Base-by-base conservation (phyloP, 176 grass and related monocot species). In the Oryza rufipogon region DNA sequence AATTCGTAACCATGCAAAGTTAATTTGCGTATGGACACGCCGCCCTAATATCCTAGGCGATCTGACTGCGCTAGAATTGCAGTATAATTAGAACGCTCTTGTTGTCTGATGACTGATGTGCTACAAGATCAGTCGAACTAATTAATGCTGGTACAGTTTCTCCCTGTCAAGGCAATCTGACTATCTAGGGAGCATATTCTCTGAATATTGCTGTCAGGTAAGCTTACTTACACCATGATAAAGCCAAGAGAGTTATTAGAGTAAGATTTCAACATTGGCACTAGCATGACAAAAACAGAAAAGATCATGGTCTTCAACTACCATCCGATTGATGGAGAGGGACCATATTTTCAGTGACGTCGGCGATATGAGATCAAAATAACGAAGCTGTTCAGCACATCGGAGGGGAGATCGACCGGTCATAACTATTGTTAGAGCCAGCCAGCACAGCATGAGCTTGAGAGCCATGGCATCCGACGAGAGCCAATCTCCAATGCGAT, bases 231-330 rank as follows among this genome's bases (percentile, higher is more conserved):
- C 15, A 26, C 30, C 3, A 56, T 38, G 73, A 67, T 44, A 56
- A 13, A 70, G 65, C 23, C 68, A 61, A 46, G 68, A 45, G 12
- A 38, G 4, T 58, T 58, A 58, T 58, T 58, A 58, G 17, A 38
- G 4, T 19, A 19, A 52, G 65, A 76, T 76, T 84, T 81, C 52
- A 25, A 49, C 70, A 64, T 70, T 80, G 41, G 54, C 83, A 81
- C 78, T 36, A 77, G 46, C 73, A 26, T 77, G 72, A 81, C 78
- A 77, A 47, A 75, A 83, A 25, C 60, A 19, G 54, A 81, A 81
- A 84, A 68, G 58, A 60, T 25, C 56, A 61, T 23, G 46, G 56
- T 60, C 46, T 60, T 42, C 68, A 73, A 76, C 78, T 22, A 71
- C 72, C 72, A 17, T 71, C 71, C 9, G 72, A 66, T 45, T 54